These are phyloP conservation scores for Claviceps arundinis DNA, from an alignment of 2,329 filamentous ascomycete genomes.

Conservation along the genomic window DNA sequence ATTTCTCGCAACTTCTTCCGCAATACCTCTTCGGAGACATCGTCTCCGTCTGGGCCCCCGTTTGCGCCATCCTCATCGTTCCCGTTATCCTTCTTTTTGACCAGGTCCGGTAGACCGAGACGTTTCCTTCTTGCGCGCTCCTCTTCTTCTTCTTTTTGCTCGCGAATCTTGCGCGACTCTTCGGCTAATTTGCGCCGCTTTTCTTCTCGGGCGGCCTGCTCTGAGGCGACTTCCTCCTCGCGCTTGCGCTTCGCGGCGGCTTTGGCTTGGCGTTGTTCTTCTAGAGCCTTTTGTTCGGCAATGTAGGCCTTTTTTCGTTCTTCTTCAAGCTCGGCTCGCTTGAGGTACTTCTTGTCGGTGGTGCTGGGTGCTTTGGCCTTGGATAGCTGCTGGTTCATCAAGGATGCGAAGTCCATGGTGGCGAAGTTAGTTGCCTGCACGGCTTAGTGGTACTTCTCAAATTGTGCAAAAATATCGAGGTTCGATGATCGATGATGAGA, in stretches of 20 bases:
- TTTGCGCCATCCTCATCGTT: conserved; percentile 24
- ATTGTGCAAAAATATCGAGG: too few relatives aligned
- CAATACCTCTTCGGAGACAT: conserved; percentile 61
- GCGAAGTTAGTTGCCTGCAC: conserved; percentile 3
- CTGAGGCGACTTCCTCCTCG: conserved; percentile 70
- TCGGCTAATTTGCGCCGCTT: conserved; percentile 73
- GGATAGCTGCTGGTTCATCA: conserved; percentile 88
- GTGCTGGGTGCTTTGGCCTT: conserved; percentile 50
- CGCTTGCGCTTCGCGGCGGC: conserved; percentile 70
- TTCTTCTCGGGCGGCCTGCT: conserved; percentile 58
- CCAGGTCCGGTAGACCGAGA: conserved; percentile 66
- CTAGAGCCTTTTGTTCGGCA: conserved; percentile 64
- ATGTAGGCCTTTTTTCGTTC: conserved; percentile 68
- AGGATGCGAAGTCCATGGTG: conserved; percentile 82
- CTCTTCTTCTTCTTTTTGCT: conserved; percentile 60
- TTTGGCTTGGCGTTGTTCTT: conserved; percentile 56
- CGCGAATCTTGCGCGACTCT: conserved; percentile 54
- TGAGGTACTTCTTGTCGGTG: conserved; percentile 60
- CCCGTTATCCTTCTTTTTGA: conserved; percentile 27
- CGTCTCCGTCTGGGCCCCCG: conserved; percentile 33
- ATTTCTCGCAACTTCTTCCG: conserved; percentile 53
- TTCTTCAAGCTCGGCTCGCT: conserved; percentile 75
- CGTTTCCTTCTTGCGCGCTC: conserved; percentile 62
- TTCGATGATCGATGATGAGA: too few relatives aligned
- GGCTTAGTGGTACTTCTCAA: not conserved